Evolutionary conservation across 208 protist species (phyloP), one percentile per base, ranked within the genome.

Genomic region (Trypanosoma cruzi): DNA sequence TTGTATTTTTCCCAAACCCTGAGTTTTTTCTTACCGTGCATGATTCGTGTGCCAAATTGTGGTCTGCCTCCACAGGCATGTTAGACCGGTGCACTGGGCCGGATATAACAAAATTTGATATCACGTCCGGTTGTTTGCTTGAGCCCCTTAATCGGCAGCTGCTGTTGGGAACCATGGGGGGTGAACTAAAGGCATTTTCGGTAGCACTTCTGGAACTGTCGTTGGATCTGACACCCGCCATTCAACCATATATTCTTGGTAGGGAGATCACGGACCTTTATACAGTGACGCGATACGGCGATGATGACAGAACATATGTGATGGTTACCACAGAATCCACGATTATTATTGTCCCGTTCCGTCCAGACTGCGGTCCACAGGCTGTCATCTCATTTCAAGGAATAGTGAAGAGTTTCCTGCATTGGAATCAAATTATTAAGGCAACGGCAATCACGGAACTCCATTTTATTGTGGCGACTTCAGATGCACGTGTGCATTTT

Each of bases 121-220:
- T 89, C 22, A 76, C 77, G 5, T 46, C 73, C 37, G 83, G 76
- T 57, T 71, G 77, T 26, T 28, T 84, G 7, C 62, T 86, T n/a
- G 52, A 65, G 26, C 80, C 83, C 18, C 68, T 86, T 24, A 57
- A 71, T 24, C 76, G 80, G 14, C 80, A 86, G 64, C 69, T 86
- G 26, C 26, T 89, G 24, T 53, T 85, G 10, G 76, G 72, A 44
- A 75, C 77, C 32, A 83, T 84, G 73, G 48, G 42, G 10, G 83
- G 83, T 48, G 83, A 89, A 44, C 22, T 89, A 16, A 80, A 73
- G 60, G 69, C 46, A 13, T 82, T 86, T 61, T 78, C 77, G n/a
- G 75, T 89, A 2, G 40, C 80, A 22, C 55, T 84, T 11, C 73
- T 73, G 4, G 44, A 79, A 34, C 36, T 44, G 10, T 82, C 73